These are phyloP conservation scores for Logfia minima DNA, from an alignment of 129 eudicot genomes.

Conservation along the genomic window DNA sequence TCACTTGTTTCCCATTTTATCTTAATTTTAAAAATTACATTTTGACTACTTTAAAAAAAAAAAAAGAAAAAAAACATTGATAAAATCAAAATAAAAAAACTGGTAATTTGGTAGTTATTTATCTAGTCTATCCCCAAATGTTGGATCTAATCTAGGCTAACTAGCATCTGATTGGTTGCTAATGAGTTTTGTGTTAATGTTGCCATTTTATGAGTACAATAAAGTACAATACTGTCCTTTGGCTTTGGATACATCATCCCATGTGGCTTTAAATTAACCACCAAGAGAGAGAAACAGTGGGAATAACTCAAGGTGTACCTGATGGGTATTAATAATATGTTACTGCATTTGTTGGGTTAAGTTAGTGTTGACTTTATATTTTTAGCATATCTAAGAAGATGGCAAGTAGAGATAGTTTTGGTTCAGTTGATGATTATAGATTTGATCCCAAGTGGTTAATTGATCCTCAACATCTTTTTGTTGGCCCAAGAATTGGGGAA, in stretches of 20 bases:
- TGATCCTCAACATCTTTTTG: conserved; percentile 65
- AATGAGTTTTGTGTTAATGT: conserved; percentile 26
- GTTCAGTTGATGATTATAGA: conserved; percentile 44
- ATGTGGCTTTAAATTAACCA: conserved; percentile 37
- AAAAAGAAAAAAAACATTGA: background rate
- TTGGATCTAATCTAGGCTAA: conserved; percentile 34
- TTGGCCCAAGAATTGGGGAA: conserved; percentile 67
- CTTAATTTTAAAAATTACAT: background rate
- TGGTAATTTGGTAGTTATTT: background rate
- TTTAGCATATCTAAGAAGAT: conserved; percentile 29
- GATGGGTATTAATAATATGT: conserved; percentile 33
- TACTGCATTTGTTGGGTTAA: conserved; percentile 21
- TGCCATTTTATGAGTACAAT: conserved; percentile 43
- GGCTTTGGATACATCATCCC: conserved; percentile 40
- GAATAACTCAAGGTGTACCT: conserved; percentile 20
- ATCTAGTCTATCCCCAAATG: conserved; percentile 16
- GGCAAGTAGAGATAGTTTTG: conserved; percentile 46
- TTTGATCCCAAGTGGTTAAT: conserved; percentile 60
- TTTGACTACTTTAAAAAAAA: background rate
- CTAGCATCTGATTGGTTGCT: conserved; percentile 27
- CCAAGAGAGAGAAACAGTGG: conserved; percentile 26
- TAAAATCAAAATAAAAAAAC: background rate
- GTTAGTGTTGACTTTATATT: conserved; percentile 28
- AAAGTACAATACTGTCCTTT: conserved; percentile 47
- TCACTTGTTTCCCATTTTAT: conserved; percentile 12